phyloP scores from a whole-genome alignment of 345 rosid genomes.

The Kernera saxatilis region DNA sequence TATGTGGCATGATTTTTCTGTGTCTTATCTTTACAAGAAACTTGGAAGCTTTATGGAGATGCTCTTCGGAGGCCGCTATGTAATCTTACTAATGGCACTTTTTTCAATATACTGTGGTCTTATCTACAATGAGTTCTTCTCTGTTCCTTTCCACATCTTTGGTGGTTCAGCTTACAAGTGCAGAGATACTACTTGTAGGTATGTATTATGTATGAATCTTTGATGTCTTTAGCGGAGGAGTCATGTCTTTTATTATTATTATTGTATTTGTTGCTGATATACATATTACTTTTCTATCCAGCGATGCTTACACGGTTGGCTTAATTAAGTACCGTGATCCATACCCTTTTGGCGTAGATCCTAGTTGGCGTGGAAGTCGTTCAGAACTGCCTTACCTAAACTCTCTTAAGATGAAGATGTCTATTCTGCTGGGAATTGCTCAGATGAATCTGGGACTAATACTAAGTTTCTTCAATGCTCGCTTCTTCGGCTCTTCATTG shows the following conservation, averaged over 20 bases:
- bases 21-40: conserved; percentile 50
- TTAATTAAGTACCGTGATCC: conserved; percentile 74
- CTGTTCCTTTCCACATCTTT: conserved; percentile 91
- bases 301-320: conserved; percentile 74
- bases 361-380: conserved; percentile 99
- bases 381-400: conserved; percentile 87
- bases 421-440: conserved; percentile 80
- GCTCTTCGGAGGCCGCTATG: conserved; percentile 95
- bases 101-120: conserved; percentile 96
- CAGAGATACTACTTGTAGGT: conserved; percentile 83
- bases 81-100: conserved; percentile 81
- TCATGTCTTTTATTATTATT: background rate
- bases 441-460: conserved; percentile 92
- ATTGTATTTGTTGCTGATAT: background rate
- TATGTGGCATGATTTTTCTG: background rate
- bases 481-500: conserved; percentile 58
- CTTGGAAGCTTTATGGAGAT: conserved; percentile 99
- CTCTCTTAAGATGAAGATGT: conserved; percentile 99
- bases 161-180: conserved; percentile 95
- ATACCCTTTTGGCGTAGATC: conserved; percentile 97
- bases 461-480: conserved; percentile 89
- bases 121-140: conserved; percentile 96
- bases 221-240: conserved; percentile 8
- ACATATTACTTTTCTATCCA: conserved; percentile 33
- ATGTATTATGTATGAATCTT: background rate